These are phyloP conservation scores for Cyclotella baltica DNA, from an alignment of 108 stramenopile species.

Conservation along the genomic window DNA sequence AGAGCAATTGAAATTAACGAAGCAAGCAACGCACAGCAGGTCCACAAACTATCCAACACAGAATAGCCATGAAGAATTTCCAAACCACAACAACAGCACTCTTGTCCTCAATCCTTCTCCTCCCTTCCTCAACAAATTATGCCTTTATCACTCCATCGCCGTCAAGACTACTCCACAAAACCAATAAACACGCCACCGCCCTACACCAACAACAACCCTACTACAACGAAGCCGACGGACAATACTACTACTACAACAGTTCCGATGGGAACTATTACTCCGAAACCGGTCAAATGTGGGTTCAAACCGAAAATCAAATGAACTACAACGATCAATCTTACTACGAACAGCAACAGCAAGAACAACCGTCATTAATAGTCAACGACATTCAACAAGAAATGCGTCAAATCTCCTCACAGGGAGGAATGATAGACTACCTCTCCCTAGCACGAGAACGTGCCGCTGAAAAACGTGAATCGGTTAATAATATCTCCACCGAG, in stretches of 20 bases:
- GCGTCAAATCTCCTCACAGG: constrained; percentile 19
- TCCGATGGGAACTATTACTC: constrained; percentile 15
- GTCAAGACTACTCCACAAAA: not conserved
- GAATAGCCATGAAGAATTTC: not conserved
- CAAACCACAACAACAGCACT: not conserved
- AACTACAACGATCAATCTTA: constrained; percentile 5
- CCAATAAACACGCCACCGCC: not conserved
- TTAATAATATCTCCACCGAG: constrained; percentile 29
- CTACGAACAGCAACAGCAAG: constrained; percentile 4
- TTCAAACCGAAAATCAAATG: not conserved
- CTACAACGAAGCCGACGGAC: constrained; percentile 17
- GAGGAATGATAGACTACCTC: constrained; percentile 43
- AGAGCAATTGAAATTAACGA: too few relatives aligned
- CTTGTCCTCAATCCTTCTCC: not conserved
- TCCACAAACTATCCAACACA: constrained; percentile 33
- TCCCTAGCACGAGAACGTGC: constrained; percentile 41
- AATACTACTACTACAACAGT: constrained; percentile 8
- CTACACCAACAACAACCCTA: constrained; percentile 13
- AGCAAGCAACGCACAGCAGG: too few relatives aligned
- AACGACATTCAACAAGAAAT: constrained; percentile 37
- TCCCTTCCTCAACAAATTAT: not conserved
- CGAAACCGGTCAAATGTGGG: not conserved
- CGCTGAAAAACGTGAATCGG: constrained; percentile 23
- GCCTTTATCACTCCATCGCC: not conserved
- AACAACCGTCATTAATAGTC: constrained; percentile 19